Percentiles rank a stretch among this genome's conserved stretches.
phyloP scores from a whole-genome alignment of 2,329 filamentous ascomycete species.

The Diaporthe helianthi region DNA sequence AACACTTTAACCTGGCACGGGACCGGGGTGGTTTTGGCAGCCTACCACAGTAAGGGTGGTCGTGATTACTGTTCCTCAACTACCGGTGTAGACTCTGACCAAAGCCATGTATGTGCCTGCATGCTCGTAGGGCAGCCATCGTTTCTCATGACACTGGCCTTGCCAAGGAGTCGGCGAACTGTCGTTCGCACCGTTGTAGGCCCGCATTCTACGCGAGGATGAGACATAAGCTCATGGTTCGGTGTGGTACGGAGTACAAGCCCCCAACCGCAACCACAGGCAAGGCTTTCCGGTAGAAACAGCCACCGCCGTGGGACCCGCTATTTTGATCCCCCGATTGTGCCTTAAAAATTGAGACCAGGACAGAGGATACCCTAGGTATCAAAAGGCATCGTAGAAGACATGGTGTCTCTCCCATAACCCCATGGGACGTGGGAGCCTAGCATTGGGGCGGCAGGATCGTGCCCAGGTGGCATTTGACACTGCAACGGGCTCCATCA shows the following conservation, averaged over 20 bases:
- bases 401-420: slow-evolving; percentile 7
- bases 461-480: background rate
- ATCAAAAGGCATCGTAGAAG: background rate
- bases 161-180: background rate
- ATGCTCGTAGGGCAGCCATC: slow-evolving; percentile 18
- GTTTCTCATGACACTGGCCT: background rate
- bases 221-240: slow-evolving; percentile 5
- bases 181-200: background rate
- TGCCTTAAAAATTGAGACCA: background rate
- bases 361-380: too few species aligned
- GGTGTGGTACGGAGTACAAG: background rate
- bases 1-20: background rate
- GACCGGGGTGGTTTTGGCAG: background rate
- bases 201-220: background rate
- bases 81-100: slow-evolving; percentile 11
- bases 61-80: slow-evolving; percentile 19
- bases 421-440: background rate
- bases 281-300: background rate
- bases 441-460: background rate
- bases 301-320: background rate
- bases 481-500: background rate
- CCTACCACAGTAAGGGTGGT: slow-evolving; percentile 3
- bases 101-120: background rate
- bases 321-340: background rate
- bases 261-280: background rate